A percentile compares a stretch with the other conserved stretches of the same genome.
Conservation (phyloP, 2,329 filamentous ascomycete genomes). For the Claviceps sorghi region DNA sequence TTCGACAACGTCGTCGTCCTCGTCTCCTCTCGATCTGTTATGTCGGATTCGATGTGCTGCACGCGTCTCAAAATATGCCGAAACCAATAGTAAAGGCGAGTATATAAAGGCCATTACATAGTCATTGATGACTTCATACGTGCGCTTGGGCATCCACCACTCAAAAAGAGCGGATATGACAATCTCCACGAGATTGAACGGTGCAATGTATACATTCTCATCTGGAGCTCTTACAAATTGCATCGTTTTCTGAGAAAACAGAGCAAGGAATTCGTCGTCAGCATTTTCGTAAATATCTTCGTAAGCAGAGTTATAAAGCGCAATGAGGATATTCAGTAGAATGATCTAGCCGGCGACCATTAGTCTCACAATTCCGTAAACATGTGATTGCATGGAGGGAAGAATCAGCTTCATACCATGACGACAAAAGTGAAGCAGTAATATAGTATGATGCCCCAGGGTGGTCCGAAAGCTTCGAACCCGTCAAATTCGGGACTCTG, state of each 20-base stretch:
- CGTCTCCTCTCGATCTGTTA: conserved; percentile 68
- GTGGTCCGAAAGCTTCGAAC: conserved; percentile 81
- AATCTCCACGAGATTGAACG: conserved; percentile 87
- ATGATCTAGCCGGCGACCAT: conserved; percentile 34
- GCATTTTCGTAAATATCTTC: conserved; percentile 89
- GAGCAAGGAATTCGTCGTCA: conserved; percentile 85
- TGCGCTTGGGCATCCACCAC: conserved; percentile 75
- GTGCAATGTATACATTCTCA: conserved; percentile 95
- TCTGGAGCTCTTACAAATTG: conserved; percentile 93
- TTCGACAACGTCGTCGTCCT: conserved; percentile 75
- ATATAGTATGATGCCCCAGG: conserved; percentile 89
- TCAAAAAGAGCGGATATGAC: conserved; percentile 67
- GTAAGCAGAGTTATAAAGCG: conserved; percentile 92
- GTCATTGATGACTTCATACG: conserved; percentile 76
- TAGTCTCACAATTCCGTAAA: not conserved
- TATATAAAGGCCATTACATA: conserved; percentile 78
- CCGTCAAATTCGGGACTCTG: conserved; percentile 77
- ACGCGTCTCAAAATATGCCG: conserved; percentile 56
- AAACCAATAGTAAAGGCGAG: conserved; percentile 65
- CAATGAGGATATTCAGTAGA: conserved; percentile 89
- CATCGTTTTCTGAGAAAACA: conserved; percentile 89
- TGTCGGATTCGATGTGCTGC: conserved; percentile 50
- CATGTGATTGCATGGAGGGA: not conserved
- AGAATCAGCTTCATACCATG: conserved; percentile 47
- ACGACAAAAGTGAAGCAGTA: conserved; percentile 97